Evolutionary conservation across 1,139 yeast species (phyloP), one percentile per base, ranked within the genome.

Genomic region (Lodderomyces theae): DNA sequence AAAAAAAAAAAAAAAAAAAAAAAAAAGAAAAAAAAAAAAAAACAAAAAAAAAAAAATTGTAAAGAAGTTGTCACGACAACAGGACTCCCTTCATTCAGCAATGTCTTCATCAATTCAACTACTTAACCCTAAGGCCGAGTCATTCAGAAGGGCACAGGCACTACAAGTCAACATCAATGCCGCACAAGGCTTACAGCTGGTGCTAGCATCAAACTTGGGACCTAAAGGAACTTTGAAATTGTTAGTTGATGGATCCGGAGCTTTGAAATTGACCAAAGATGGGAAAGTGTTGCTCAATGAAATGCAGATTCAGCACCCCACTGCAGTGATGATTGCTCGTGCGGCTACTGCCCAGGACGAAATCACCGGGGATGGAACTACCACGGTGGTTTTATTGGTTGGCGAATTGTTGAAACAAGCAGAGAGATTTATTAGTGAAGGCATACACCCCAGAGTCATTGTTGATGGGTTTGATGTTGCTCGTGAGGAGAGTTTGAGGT

Each of bases 261-360:
- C 84, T 56, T 85, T 92, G 63, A 94, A 92, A 66, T 79, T 92
- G 54, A 92, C 99, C 46, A 92, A 92, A 61, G 99, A 92, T 64
- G 99, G 99, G 43, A 90, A 92, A 58, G 97, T 94, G 11, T 72
- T 92, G 48, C 71, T 92, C 46, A 79, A 88, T 22, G 98, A 92
- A 60, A 92, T 92, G 99, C 99, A 94, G 66, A 94, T 92, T 62
- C 97, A 92, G 63, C 92, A 92, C 51, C 99, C 99, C n/a, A 94
- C 99, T 2, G 99, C 99, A 0, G 95, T 92, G 28, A 86, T 94
- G 95, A 92, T 92, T 70, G 95, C 98, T 3, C 77, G 97, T 50
- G 98, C 97, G 9, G 99, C 99, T 41, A 82, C 96, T 37, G 97
- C 98, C 0, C 99, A 92, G 66, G 99, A 92, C 63, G 98, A 92